Conservation (phyloP, 257 asterid species). For the Primulina tabacum region DNA sequence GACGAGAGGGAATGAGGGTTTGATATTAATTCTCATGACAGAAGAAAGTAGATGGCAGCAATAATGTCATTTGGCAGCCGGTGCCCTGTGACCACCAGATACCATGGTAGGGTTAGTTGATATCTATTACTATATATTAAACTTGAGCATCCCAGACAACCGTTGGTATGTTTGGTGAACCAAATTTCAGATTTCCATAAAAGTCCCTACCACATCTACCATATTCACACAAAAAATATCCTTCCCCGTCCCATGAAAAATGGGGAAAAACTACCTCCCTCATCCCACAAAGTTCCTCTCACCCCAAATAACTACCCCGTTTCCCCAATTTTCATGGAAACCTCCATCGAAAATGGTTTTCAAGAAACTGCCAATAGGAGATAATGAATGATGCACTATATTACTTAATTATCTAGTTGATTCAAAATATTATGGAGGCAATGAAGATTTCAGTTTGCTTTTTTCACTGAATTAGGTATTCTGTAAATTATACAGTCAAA, state of each 20-base stretch:
- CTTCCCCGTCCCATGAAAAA: not conserved
- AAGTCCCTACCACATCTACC: not conserved
- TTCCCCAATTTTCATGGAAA: not conserved
- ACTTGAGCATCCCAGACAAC: no score
- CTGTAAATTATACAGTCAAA: not conserved
- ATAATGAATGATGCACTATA: not conserved
- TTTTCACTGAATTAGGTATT: not conserved
- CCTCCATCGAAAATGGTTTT: not conserved
- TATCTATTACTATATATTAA: no score
- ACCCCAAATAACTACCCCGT: not conserved
- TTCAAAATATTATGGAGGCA: not conserved
- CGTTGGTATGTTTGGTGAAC: not conserved
- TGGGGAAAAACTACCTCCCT: not conserved
- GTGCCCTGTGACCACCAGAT: not conserved
- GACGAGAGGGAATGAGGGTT: not conserved
- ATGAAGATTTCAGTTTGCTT: not conserved
- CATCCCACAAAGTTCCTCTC: not conserved
- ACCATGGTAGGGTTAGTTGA: not conserved
- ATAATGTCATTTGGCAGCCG: not conserved
- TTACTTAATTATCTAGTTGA: not conserved
- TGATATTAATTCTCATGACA: not conserved
- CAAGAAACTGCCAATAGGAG: not conserved
- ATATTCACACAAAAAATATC: not conserved
- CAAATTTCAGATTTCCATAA: not conserved
- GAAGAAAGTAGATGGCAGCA: constrained; percentile 2